These are phyloP conservation scores for Sanghuangporus sanghuang DNA, from an alignment of 1,284 basidiomycete species.

Conservation along the genomic window DNA sequence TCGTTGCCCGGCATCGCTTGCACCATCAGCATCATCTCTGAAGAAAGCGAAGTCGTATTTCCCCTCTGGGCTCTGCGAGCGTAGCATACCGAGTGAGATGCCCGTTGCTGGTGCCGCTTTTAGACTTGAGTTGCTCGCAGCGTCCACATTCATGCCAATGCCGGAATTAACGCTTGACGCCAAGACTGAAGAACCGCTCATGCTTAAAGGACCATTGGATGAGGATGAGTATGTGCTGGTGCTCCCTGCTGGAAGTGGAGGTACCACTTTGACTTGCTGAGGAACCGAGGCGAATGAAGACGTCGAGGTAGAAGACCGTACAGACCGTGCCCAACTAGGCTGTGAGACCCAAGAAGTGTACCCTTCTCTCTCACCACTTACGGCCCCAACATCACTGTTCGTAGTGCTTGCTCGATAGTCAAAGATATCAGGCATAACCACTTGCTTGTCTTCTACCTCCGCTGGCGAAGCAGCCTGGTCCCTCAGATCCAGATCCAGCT, in stretches of 20 bases:
- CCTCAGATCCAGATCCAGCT: background rate
- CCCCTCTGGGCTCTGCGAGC: background rate
- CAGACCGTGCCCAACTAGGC: background rate
- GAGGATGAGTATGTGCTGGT: background rate
- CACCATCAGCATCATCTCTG: background rate
- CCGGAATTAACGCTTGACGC: background rate
- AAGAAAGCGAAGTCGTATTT: background rate
- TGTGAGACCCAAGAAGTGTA: constrained; percentile 8
- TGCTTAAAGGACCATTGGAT: background rate
- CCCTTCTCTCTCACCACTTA: background rate
- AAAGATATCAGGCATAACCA: constrained; percentile 2
- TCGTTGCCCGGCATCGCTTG: background rate
- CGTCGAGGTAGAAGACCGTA: too few relatives aligned
- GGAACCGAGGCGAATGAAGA: too few relatives aligned
- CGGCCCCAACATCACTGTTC: background rate
- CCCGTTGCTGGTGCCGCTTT: background rate
- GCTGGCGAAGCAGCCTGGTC: background rate
- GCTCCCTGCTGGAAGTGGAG: too few relatives aligned
- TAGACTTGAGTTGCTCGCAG: background rate
- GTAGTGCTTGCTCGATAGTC: background rate
- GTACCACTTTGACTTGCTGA: too few relatives aligned
- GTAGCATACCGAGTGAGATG: background rate
- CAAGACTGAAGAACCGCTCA: background rate
- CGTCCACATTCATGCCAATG: background rate
- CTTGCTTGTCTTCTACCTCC: background rate